phyloP scores from a whole-genome alignment of 176 grass and related monocot genomes.

The Metroxylon sagu region DNA sequence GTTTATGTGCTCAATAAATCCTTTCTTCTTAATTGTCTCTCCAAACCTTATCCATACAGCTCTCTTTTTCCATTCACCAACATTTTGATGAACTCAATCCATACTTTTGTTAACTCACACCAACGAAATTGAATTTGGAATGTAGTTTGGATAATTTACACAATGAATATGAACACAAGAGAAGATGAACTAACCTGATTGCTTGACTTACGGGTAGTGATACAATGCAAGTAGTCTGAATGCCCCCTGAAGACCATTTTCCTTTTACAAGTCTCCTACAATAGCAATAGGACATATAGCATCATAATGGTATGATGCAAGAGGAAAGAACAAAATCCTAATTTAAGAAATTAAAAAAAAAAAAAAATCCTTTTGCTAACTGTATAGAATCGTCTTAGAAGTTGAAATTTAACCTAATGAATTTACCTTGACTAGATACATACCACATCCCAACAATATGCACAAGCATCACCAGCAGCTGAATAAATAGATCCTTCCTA shows the following conservation, averaged over 20 bases:
- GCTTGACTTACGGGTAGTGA: conserved; percentile 52
- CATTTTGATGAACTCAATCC: no score
- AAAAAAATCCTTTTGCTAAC: no score
- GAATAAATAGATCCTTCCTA: conserved; percentile 85
- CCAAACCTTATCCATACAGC: no score
- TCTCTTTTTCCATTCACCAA: no score
- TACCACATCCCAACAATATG: conserved; percentile 98
- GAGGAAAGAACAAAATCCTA: no score
- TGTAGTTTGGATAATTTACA: no score
- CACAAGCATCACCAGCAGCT: conserved; percentile 80
- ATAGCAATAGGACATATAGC: background rate
- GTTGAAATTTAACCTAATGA: conserved; percentile 1
- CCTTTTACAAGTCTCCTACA: conserved; percentile 74
- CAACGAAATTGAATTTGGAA: no score
- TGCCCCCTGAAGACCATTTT: conserved; percentile 83
- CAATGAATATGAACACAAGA: background rate
- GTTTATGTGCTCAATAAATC: no score
- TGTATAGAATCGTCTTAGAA: conserved; percentile 1
- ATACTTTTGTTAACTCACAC: no score
- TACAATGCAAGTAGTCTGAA: conserved; percentile 71
- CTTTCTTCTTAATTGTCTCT: no score
- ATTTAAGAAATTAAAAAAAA: no score
- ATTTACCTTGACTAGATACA: conserved; percentile 43
- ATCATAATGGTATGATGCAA: background rate
- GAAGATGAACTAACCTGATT: conserved; percentile 52